phyloP scores from a whole-genome alignment of 1,284 basidiomycete genomes.

The Filobasidium uniguttulatum region DNA sequence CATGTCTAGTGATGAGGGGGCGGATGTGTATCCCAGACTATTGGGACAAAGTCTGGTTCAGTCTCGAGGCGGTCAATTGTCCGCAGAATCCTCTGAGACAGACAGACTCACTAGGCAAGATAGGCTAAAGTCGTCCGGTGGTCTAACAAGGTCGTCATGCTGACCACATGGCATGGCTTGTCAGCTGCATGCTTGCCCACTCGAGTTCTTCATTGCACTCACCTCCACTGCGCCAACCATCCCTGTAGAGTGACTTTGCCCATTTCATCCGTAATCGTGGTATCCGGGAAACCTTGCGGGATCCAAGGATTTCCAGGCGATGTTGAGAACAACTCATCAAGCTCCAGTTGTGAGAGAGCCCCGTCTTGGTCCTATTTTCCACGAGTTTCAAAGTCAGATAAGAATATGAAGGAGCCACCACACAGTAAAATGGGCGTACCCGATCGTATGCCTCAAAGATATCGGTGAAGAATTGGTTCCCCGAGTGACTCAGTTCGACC shows the following conservation, averaged over 20 bases:
- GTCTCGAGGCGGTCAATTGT: background rate
- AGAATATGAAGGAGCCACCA: background rate
- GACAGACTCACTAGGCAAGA: constrained; percentile 58
- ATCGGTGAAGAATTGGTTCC: constrained; percentile 95
- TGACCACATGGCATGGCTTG: constrained; percentile 28
- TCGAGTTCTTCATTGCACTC: too few species aligned
- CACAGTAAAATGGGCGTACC: constrained; percentile 37
- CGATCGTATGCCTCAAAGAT: constrained; percentile 95
- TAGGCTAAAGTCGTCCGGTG: constrained; percentile 84
- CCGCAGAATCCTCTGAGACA: constrained; percentile 41
- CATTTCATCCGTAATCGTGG: constrained; percentile 74
- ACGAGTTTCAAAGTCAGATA: background rate
- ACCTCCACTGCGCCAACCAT: constrained; percentile 99
- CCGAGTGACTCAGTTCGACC: constrained; percentile 80
- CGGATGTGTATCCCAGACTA: constrained; percentile 37
- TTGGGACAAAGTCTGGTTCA: too few species aligned
- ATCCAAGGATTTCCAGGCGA: constrained; percentile 91
- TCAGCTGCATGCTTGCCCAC: too few species aligned
- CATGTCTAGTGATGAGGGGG: constrained; percentile 30
- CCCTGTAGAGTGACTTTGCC: constrained; percentile 89
- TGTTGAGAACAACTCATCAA: constrained; percentile 80
- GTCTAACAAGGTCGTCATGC: constrained; percentile 92
- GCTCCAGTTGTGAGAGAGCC: constrained; percentile 69
- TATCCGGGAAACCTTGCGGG: constrained; percentile 72
- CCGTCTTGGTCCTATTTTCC: constrained; percentile 92